Base-by-base conservation (phyloP, 202 grass and related monocot genomes). In the Carex arenaria region DNA sequence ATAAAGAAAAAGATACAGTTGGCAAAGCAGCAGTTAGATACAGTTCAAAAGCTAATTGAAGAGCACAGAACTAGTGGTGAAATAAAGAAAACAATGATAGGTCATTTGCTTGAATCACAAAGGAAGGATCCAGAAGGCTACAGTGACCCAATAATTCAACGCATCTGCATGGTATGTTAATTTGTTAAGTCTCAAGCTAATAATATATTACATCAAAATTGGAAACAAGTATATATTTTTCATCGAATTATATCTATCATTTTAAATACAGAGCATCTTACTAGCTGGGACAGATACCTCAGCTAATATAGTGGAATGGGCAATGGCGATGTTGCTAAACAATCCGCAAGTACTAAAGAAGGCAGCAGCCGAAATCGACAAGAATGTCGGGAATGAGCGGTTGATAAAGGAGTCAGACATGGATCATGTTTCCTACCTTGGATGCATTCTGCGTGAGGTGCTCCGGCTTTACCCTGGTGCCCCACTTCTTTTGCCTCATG, bases 391-490 rank as follows among this genome's bases (percentile, higher is more conserved):
- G 28, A 63, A 20, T 0, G 9, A 18, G 0, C 72, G 90, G n/a
- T 83, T 92, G 13, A 81, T 89, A 0, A 32, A 92, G 65, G 93
- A 90, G 65, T 38, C 84, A 0, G 92, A 94, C 78, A 80, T 92
- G 62, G 9, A 78, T 0, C 73, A 68, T 10, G 84, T 94, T 5
- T 86, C 88, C 0, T 94, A 88, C 62, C 2, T 92, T 43, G 81
- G 88, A 5, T 90, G 78, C 30, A 77, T 92, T 7, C 17, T 94
- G 10, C 90, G 72, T 17, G 93, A 92, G 84, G 88, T 90, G 0
- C 88, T 94, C 26, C 84, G 88, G 4, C 84, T 94, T 0, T 51
- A 84, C 66, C 93, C 93, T 0, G 72, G 75, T 0, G 90, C 2
- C 1, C 84, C 93, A 4, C 3, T 94, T 2, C 86, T 94, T 17